Percentiles rank a stretch among this genome's conserved stretches.
Evolutionary conservation across 2,329 filamentous ascomycete species (phyloP).

Genomic region (Dactylellina parvicollis): DNA sequence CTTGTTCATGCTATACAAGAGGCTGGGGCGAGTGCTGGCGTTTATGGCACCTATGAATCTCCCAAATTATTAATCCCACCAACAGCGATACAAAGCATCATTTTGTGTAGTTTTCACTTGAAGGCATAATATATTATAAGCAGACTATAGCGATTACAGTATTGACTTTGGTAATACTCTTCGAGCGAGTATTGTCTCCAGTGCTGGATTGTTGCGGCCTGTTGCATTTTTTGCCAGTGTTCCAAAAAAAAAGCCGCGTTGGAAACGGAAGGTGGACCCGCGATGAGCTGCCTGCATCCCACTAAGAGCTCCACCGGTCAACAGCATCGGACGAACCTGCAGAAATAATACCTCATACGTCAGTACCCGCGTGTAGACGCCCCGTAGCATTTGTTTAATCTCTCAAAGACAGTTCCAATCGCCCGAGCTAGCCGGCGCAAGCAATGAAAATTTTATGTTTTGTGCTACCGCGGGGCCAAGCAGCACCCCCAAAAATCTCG

Average conservation of each 20-base stretch:
- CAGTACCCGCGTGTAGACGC: conserved; percentile 42
- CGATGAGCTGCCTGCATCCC: conserved; percentile 3
- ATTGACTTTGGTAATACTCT: too few relatives aligned
- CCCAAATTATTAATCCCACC: too few relatives aligned
- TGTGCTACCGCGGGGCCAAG: background rate
- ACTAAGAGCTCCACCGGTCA: conserved; percentile 33
- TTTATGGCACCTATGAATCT: too few relatives aligned
- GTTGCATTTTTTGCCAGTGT: conserved; percentile 26
- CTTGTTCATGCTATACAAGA: too few relatives aligned
- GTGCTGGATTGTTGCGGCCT: conserved; percentile 5
- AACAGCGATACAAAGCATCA: too few relatives aligned
- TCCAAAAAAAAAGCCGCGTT: conserved; percentile 16
- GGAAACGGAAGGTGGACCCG: conserved; percentile 40
- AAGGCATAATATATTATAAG: too few relatives aligned
- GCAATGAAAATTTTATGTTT: conserved; percentile 1
- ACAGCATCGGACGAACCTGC: conserved; percentile 35
- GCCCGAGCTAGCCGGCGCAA: conserved; percentile 7
- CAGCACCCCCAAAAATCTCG: background rate
- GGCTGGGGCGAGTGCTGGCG: too few relatives aligned
- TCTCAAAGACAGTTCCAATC: background rate
- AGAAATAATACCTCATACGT: conserved; percentile 53
- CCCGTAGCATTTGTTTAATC: background rate
- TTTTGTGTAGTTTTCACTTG: too few relatives aligned
- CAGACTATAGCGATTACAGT: too few relatives aligned
- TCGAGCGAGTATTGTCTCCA: too few relatives aligned